phyloP scores from a whole-genome alignment of 202 grass and related monocot genomes.

The Panicum virgatum region DNA sequence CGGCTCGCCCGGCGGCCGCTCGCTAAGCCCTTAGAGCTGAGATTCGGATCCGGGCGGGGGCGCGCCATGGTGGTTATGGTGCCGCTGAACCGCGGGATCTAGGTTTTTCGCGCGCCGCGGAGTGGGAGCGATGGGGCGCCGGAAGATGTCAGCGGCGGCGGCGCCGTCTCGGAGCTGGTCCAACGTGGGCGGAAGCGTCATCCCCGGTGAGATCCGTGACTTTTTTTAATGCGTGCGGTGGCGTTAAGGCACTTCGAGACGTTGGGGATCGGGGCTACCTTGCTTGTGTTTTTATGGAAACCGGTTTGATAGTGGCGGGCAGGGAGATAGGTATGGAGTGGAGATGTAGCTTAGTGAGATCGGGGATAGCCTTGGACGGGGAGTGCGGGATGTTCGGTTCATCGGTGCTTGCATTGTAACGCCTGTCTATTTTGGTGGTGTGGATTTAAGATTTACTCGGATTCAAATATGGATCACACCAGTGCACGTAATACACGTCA shows the following conservation, averaged over 20 bases:
- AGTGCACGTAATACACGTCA: not conserved
- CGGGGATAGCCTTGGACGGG: not conserved
- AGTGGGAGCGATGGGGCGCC: conserved; percentile 41
- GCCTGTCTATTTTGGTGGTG: not conserved
- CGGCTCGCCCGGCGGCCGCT: not conserved
- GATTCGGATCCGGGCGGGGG: not conserved
- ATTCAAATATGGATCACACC: not conserved
- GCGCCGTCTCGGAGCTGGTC: conserved; percentile 28
- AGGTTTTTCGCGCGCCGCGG: conserved; percentile 46
- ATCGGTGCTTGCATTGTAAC: not conserved
- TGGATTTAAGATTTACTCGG: not conserved
- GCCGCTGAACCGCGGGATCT: conserved; percentile 39
- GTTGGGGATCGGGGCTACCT: conserved; percentile 30
- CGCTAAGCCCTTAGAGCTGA: not conserved
- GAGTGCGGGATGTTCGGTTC: not conserved
- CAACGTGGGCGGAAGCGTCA: conserved; percentile 21
- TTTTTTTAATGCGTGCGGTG: not conserved
- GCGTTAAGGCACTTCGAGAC: not conserved
- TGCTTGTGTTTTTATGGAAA: not conserved
- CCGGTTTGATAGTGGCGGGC: not conserved
- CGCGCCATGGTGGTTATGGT: conserved; percentile 24
- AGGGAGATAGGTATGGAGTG: not conserved
- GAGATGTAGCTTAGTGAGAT: not conserved
- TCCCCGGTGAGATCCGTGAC: conserved; percentile 51
- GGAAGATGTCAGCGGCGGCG: conserved; percentile 35